A percentile compares a stretch with the other conserved stretches of the same genome.
These are phyloP conservation scores for Polyporus arcularius DNA, from an alignment of 768 basidiomycete species.

Conservation along the genomic window DNA sequence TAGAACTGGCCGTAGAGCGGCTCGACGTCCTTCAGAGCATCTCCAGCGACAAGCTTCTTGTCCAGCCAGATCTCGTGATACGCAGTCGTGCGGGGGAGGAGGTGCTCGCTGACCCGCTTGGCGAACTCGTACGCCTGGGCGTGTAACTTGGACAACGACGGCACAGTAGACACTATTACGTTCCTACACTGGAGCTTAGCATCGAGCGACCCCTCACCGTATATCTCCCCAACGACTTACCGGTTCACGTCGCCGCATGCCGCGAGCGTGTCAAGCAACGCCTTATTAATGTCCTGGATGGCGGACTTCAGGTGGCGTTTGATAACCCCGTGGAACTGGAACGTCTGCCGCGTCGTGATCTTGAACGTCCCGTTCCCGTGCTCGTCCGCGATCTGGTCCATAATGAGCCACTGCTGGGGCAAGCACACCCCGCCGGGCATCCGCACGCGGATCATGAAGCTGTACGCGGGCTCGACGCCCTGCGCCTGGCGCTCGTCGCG, in stretches of 20 bases:
- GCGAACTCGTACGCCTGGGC: conserved; percentile 81
- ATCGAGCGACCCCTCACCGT: conserved; percentile 12
- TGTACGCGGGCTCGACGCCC: conserved; percentile 92
- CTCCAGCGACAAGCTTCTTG: conserved; percentile 94
- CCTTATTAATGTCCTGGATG: conserved; percentile 94
- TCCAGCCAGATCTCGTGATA: conserved; percentile 99
- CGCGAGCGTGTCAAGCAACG: conserved; percentile 90
- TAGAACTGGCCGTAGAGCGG: conserved; percentile 98
- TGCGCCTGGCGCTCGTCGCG: conserved; percentile 92
- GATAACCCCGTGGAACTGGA: conserved; percentile 99
- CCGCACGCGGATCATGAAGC: conserved; percentile 98
- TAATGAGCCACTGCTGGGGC: conserved; percentile 89
- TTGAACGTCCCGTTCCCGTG: conserved; percentile 94
- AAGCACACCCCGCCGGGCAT: conserved; percentile 95
- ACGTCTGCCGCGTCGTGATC: conserved; percentile 95
- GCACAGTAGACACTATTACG: conserved; percentile 89
- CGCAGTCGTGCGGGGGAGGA: conserved; percentile 88
- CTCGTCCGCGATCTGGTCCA: conserved; percentile 96
- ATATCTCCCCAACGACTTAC: conserved; percentile 38
- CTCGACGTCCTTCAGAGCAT: conserved; percentile 91
- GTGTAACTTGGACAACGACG: conserved; percentile 86
- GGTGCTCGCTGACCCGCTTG: conserved; percentile 78
- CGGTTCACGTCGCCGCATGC: conserved; percentile 98
- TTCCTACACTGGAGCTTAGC: conserved; percentile 51
- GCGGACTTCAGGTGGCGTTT: conserved; percentile 95